Percentiles rank a stretch among this genome's conserved stretches.
Conservation (phyloP, 441 rosid genomes). For the Pelargonium australe region DNA sequence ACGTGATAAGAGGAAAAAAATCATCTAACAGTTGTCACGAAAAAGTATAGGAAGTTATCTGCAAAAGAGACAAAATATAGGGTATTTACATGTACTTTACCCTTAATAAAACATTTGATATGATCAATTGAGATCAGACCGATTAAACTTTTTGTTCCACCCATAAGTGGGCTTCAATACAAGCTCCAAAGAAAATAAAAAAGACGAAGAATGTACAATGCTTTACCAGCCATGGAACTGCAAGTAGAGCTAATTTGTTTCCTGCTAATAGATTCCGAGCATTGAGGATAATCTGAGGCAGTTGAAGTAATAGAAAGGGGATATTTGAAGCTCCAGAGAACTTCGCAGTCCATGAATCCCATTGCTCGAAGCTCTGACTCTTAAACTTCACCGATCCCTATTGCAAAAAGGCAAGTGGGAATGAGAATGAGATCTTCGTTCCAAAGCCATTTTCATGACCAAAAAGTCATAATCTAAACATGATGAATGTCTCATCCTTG, state of each 20-base stretch:
- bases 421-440: too few relatives aligned
- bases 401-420: too few relatives aligned
- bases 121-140: not conserved
- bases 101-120: not conserved
- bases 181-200: not conserved
- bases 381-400: not conserved
- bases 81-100: too few relatives aligned
- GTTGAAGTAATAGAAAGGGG: slow-evolving; percentile 70
- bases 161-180: too few relatives aligned
- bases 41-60: too few relatives aligned
- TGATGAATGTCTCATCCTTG: too few relatives aligned
- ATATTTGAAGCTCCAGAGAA: slow-evolving; percentile 68
- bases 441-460: too few relatives aligned
- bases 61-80: too few relatives aligned
- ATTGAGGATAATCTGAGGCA: slow-evolving; percentile 90
- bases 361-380: slow-evolving; percentile 40
- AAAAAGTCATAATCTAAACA: too few relatives aligned
- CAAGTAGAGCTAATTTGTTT: slow-evolving; percentile 71
- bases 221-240: slow-evolving; percentile 87
- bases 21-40: too few relatives aligned
- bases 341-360: slow-evolving; percentile 81
- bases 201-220: not conserved
- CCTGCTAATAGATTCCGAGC: slow-evolving; percentile 69
- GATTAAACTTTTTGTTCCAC: not conserved
- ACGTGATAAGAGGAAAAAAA: too few relatives aligned